phyloP scores from a whole-genome alignment of 306 rosid genomes.

The Quercus bicolor region DNA sequence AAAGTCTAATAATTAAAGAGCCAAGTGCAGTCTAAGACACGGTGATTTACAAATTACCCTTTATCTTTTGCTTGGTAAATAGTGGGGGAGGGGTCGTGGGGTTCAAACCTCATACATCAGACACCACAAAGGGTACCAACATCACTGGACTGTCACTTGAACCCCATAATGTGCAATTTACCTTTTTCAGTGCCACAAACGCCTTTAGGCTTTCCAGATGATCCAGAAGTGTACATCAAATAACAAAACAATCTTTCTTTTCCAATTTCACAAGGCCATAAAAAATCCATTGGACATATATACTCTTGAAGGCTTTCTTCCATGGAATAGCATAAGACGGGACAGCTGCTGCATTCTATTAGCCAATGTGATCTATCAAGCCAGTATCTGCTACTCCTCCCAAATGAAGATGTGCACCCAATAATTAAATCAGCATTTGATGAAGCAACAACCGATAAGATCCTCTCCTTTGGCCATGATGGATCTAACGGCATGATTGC shows the following conservation, averaged over 20 bases:
- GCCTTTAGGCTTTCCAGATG: slow-evolving; percentile 89
- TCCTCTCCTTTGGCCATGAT: slow-evolving; percentile 69
- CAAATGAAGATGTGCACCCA: slow-evolving; percentile 41
- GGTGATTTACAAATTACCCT: slow-evolving; percentile 38
- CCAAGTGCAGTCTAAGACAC: not conserved
- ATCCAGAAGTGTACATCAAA: slow-evolving; percentile 90
- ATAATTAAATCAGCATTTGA: slow-evolving; percentile 56
- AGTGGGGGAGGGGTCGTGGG: no score
- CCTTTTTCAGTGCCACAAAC: slow-evolving; percentile 88
- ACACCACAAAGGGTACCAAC: no score
- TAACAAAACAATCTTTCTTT: slow-evolving; percentile 66
- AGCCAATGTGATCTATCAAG: slow-evolving; percentile 53
- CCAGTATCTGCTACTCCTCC: slow-evolving; percentile 29
- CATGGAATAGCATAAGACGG: slow-evolving; percentile 49
- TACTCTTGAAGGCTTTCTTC: slow-evolving; percentile 35
- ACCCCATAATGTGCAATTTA: slow-evolving; percentile 15
- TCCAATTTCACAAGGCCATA: slow-evolving; percentile 53
- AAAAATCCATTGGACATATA: slow-evolving; percentile 21
- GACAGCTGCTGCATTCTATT: slow-evolving; percentile 25
- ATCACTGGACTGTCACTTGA: no score
- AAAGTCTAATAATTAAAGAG: not conserved
- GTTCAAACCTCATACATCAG: no score
- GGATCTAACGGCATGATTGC: slow-evolving; percentile 90
- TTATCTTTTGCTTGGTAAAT: not conserved
- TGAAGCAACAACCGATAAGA: slow-evolving; percentile 48